Evolutionary conservation across 2,329 filamentous ascomycete species (phyloP).

Genomic region (Aureobasidium lini): DNA sequence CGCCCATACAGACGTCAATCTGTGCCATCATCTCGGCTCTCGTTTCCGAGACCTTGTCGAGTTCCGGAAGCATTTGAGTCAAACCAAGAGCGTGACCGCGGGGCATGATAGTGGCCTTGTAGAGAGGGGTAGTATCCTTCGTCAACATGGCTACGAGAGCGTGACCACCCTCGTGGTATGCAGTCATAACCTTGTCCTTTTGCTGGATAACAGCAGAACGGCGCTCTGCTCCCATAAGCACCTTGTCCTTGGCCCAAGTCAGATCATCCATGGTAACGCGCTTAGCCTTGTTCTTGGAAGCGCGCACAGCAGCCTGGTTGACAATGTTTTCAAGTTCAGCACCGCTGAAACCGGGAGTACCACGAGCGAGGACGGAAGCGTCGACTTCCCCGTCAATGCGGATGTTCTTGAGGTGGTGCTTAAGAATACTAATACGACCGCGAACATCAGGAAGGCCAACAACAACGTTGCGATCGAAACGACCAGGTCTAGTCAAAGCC

Average conservation of each 20-base stretch:
- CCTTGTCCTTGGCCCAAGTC: slow-evolving; percentile 97
- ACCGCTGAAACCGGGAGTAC: slow-evolving; percentile 86
- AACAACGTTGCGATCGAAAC: slow-evolving; percentile 87
- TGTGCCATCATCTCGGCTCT: slow-evolving; percentile 73
- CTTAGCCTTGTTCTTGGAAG: slow-evolving; percentile 75
- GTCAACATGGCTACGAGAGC: slow-evolving; percentile 83
- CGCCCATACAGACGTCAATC: slow-evolving; percentile 75
- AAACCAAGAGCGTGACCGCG: slow-evolving; percentile 80
- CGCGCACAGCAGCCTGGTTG: slow-evolving; percentile 90
- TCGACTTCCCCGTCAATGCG: slow-evolving; percentile 75
- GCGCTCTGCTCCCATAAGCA: slow-evolving; percentile 92
- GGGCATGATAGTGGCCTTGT: slow-evolving; percentile 96
- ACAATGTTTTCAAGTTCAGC: slow-evolving; percentile 95
- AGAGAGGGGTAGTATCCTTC: slow-evolving; percentile 66
- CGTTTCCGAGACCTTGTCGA: slow-evolving; percentile 87
- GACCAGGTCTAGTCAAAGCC: slow-evolving; percentile 84
- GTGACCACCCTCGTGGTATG: slow-evolving; percentile 93
- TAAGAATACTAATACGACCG: slow-evolving; percentile 83
- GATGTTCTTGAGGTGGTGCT: slow-evolving; percentile 90
- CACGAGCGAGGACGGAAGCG: slow-evolving; percentile 72
- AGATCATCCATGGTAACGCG: slow-evolving; percentile 73
- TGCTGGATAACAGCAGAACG: slow-evolving; percentile 83
- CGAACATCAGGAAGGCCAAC: slow-evolving; percentile 89
- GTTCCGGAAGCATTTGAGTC: slow-evolving; percentile 79
- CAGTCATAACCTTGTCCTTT: slow-evolving; percentile 93